Evolutionary conservation across 257 asterid genomes (phyloP).

Genomic region (Dorcoceras hygrometricum): DNA sequence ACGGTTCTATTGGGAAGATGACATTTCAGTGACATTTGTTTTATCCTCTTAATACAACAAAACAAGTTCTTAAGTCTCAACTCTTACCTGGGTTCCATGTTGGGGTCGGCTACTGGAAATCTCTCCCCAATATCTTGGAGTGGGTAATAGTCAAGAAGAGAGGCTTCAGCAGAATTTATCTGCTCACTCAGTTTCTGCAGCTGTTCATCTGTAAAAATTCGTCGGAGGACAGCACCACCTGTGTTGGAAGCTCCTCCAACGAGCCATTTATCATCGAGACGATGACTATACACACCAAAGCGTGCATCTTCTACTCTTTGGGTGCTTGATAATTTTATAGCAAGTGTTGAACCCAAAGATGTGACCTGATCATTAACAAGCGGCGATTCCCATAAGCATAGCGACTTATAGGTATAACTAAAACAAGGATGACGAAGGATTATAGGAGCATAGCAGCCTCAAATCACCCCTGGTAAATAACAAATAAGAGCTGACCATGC

Average conservation of each 20-base stretch:
- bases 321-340: slow-evolving; percentile 87
- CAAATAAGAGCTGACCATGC: background rate
- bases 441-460: background rate
- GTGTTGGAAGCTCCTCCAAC: slow-evolving; percentile 99
- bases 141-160: slow-evolving; percentile 83
- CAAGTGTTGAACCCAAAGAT: slow-evolving; percentile 91
- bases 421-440: background rate
- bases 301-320: slow-evolving; percentile 84
- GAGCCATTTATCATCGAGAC: slow-evolving; percentile 93
- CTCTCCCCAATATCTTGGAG: slow-evolving; percentile 72
- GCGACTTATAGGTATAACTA: background rate
- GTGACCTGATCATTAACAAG: slow-evolving; percentile 54
- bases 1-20: too few relatives aligned
- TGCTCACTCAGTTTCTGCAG: slow-evolving; percentile 61
- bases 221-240: slow-evolving; percentile 91
- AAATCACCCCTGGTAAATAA: background rate
- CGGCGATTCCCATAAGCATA: background rate
- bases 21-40: background rate
- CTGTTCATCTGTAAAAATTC: slow-evolving; percentile 71
- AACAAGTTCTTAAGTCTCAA: slow-evolving; percentile 12
- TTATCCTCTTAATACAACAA: background rate
- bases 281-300: slow-evolving; percentile 90
- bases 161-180: slow-evolving; percentile 61
- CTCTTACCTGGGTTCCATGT: slow-evolving; percentile 74
- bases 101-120: slow-evolving; percentile 78